Evolutionary conservation across 306 rosid genomes (phyloP), one percentile per base, ranked within the genome.

Genomic region (Abrus precatorius): DNA sequence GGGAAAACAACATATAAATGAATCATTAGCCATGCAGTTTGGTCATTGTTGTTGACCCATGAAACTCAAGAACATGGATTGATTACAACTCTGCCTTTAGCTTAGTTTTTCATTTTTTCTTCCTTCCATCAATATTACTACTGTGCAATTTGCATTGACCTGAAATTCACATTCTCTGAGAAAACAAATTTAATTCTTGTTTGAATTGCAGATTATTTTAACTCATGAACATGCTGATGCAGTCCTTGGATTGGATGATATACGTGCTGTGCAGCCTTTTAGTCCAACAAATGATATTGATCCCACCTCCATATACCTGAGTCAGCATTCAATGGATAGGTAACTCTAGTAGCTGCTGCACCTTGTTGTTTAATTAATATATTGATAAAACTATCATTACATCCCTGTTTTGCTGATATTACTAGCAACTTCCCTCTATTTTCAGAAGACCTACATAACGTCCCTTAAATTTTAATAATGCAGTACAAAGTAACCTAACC

Each of bases 211-310:
- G 99, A 89, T 95, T 82, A 78, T 95, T 84, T 90, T 95, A 91
- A 93, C 99, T 82, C 99, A 95, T 84, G 99, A 93, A 77, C 99
- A 95, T 85, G 99, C 99, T 3, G 99, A 95, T 88, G 99, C 99
- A 64, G 95, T 91, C 83, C 98, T 95, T 90, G 99, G 99, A 76
- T 89, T 95, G 88, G 99, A 95, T 91, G 99, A 95, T 75, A 69
- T 95, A 78, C 96, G 99, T 43, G 90, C 92, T 73, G 90, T 95
- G 43, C 99, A 95, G 88, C 96, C 94, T 61, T 85, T 32, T 84
- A 93, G 98, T 80, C 80, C 97, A 41, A 86, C 84, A 86, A 95
- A 95, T 87, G 96, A 91, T 79, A 95, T 93, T 75, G 90, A 90
- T 30, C 99, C 99, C 45, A 89, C 94, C 71, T 90, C 97, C 62